Evolutionary conservation across 768 basidiomycete genomes (phyloP).

Genomic region (Suillus plorans): DNA sequence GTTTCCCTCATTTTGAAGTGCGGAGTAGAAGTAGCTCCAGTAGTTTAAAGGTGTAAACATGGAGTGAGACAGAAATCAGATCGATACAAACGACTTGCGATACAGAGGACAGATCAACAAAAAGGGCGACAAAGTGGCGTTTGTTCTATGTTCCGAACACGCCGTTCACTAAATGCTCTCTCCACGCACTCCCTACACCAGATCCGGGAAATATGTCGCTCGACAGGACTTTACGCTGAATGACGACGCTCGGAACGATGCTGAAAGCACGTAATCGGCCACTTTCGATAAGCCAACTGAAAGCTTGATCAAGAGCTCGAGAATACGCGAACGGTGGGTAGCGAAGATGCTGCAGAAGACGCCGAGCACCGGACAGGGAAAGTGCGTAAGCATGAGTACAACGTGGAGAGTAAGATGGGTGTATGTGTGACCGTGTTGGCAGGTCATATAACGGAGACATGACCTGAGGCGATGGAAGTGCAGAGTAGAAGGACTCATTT

Average conservation of each 20-base stretch:
- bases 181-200: slow-evolving; percentile 35
- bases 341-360: slow-evolving; percentile 57
- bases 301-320: slow-evolving; percentile 73
- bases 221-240: slow-evolving; percentile 57
- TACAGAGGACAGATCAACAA: neutral
- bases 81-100: neutral
- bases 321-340: slow-evolving; percentile 74
- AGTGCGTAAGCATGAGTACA: slow-evolving; percentile 76
- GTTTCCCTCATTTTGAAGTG: neutral
- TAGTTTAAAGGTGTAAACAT: neutral
- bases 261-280: slow-evolving; percentile 59
- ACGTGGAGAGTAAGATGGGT: slow-evolving; percentile 60
- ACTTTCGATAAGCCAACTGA: slow-evolving; percentile 63
- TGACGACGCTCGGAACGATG: slow-evolving; percentile 63
- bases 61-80: neutral
- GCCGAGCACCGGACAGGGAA: slow-evolving; percentile 50
- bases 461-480: slow-evolving; percentile 26
- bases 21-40: neutral
- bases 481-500: slow-evolving; percentile 52
- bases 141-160: slow-evolving; percentile 33
- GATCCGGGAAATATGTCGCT: slow-evolving; percentile 53
- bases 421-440: slow-evolving; percentile 30
- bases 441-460: slow-evolving; percentile 4
- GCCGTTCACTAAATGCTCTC: slow-evolving; percentile 46
- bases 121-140: neutral